A percentile compares a stretch with the other conserved stretches of the same genome.
Evolutionary conservation across 1,139 yeast genomes (phyloP).

Genomic region (Wickerhamiella infanticola): DNA sequence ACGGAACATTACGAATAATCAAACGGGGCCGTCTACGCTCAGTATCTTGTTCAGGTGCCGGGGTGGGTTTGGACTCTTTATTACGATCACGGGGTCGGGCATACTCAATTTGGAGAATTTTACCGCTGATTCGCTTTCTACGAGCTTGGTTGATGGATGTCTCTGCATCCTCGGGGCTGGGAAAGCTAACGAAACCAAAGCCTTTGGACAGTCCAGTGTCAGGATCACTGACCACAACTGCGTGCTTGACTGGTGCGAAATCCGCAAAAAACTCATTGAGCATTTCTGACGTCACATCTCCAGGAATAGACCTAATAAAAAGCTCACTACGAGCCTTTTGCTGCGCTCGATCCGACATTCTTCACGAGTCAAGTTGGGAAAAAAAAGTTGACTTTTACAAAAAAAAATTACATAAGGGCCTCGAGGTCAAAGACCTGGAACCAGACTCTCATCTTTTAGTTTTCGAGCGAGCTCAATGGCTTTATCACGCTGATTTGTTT

Average conservation of each 20-base stretch:
- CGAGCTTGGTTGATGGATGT: conserved; percentile 58
- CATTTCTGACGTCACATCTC: conserved; percentile 65
- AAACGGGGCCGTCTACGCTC: conserved; percentile 66
- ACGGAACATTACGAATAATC: conserved; percentile 82
- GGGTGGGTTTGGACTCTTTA: conserved; percentile 16
- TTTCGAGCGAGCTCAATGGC: conserved; percentile 8
- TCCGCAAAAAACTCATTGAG: conserved; percentile 74
- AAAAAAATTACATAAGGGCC: background rate
- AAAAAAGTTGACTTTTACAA: background rate
- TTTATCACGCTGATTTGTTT: conserved; percentile 1
- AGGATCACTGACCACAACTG: conserved; percentile 73
- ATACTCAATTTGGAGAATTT: conserved; percentile 59
- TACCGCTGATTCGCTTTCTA: conserved; percentile 48
- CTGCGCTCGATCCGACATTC: background rate
- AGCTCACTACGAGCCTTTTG: conserved; percentile 25
- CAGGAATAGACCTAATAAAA: conserved; percentile 73
- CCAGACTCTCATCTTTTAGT: conserved; percentile 4
- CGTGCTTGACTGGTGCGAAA: conserved; percentile 89
- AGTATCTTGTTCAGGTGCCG: conserved; percentile 17
- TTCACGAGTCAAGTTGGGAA: background rate
- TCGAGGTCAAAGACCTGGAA: background rate
- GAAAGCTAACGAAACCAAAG: conserved; percentile 89
- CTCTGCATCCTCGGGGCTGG: conserved; percentile 69
- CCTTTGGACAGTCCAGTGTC: conserved; percentile 61
- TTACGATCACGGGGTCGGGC: conserved; percentile 89